Percentiles rank a stretch among this genome's conserved stretches.
Evolutionary conservation across 257 asterid species (phyloP).

Genomic region (Nicotiana undulata): DNA sequence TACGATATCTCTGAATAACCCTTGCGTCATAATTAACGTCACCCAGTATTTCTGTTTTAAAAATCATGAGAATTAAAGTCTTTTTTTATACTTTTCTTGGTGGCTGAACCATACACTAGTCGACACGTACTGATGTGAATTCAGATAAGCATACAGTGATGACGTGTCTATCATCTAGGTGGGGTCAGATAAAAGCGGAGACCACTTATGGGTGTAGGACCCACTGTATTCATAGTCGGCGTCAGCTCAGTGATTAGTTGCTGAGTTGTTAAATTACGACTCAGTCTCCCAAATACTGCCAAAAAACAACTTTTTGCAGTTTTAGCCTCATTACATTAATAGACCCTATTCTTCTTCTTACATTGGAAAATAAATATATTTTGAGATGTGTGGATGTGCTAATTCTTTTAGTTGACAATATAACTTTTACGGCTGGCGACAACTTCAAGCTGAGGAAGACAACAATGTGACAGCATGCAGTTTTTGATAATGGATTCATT

Average conservation of each 20-base stretch:
- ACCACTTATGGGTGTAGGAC: constrained; percentile 4
- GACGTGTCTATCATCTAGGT: constrained; percentile 23
- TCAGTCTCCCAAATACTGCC: constrained; percentile 25
- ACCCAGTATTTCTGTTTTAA: not conserved
- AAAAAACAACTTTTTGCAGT: constrained; percentile 39
- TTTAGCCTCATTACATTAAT: constrained; percentile 4
- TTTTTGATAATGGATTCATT: not conserved
- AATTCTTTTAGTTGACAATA: not conserved
- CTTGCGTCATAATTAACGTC: not conserved
- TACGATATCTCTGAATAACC: not conserved
- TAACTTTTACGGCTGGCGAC: not conserved
- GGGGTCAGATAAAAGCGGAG: constrained; percentile 12
- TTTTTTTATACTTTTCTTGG: not conserved
- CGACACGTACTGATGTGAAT: not conserved
- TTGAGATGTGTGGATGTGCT: not conserved
- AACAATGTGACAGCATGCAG: not conserved
- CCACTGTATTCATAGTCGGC: constrained; percentile 19
- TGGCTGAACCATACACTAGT: not conserved
- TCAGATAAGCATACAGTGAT: not conserved
- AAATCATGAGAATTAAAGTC: not conserved
- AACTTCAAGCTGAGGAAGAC: not conserved
- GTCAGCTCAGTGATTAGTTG: not conserved
- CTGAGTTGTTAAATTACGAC: constrained; percentile 8
- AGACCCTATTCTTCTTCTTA: not conserved
- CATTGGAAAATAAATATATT: not conserved